A percentile compares a stretch with the other conserved stretches of the same genome.
phyloP scores from a whole-genome alignment of 2,329 filamentous ascomycete genomes.

The Fusarium kyushuense region DNA sequence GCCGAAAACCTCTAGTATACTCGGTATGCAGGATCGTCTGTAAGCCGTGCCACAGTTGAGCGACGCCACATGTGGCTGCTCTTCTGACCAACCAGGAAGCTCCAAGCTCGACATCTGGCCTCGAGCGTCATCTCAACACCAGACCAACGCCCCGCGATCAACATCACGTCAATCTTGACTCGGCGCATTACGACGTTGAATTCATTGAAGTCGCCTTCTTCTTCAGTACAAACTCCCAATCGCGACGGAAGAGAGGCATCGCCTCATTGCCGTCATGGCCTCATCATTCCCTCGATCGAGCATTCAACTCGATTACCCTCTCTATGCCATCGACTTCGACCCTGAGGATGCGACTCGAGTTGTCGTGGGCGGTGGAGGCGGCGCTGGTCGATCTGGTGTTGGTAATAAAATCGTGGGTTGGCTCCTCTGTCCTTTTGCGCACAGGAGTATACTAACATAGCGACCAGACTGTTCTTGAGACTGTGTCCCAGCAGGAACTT shows the following conservation, averaged over 20 bases:
- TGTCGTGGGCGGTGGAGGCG: slow-evolving; percentile 88
- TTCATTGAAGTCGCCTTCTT: neutral
- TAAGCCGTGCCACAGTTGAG: slow-evolving; percentile 49
- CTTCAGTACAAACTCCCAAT: neutral
- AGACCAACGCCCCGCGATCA: slow-evolving; percentile 29
- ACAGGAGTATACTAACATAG: slow-evolving; percentile 24
- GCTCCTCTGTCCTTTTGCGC: neutral
- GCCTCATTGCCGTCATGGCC: slow-evolving; percentile 51
- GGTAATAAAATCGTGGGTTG: slow-evolving; percentile 83
- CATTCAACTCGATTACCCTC: slow-evolving; percentile 80
- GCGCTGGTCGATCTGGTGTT: slow-evolving; percentile 82
- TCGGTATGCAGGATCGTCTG: neutral
- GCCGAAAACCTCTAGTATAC: neutral
- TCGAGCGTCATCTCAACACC: slow-evolving; percentile 35
- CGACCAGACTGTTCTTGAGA: slow-evolving; percentile 75
- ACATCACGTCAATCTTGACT: slow-evolving; percentile 14
- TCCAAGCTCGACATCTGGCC: slow-evolving; percentile 46
- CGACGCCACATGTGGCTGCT: slow-evolving; percentile 23
- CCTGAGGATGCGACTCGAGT: slow-evolving; percentile 80
- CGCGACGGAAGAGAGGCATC: slow-evolving; percentile 19
- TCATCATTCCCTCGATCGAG: slow-evolving; percentile 65
- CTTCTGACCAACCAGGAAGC: slow-evolving; percentile 40
- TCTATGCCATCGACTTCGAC: slow-evolving; percentile 91
- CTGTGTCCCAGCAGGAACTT: slow-evolving; percentile 72
- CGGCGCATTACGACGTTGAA: slow-evolving; percentile 12